phyloP scores from a whole-genome alignment of 306 rosid species.

The Hippophae rhamnoides region DNA sequence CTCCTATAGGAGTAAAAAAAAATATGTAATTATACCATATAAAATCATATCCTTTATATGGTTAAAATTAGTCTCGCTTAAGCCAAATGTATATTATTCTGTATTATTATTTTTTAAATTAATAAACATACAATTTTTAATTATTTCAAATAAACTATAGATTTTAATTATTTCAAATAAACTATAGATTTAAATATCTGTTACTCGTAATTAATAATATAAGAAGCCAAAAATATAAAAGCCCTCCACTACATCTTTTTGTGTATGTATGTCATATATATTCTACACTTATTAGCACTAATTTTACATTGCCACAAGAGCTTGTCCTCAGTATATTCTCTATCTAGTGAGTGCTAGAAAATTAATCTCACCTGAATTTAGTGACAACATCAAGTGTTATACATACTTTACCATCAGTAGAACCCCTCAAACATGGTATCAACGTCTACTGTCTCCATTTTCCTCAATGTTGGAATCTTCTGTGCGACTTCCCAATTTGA shows the following conservation, averaged over 20 bases:
- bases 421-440: neutral
- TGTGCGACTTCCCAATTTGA: constrained; percentile 64
- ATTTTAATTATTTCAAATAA: neutral
- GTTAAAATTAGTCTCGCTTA: too few species aligned
- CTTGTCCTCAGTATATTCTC: too few species aligned
- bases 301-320: neutral
- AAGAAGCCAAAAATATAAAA: constrained; percentile 1
- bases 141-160: neutral
- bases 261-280: neutral
- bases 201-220: neutral
- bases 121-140: neutral
- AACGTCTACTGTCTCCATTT: constrained; percentile 24
- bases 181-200: neutral
- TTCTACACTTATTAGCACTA: constrained; percentile 2
- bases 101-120: too few species aligned
- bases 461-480: constrained; percentile 51
- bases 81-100: too few species aligned
- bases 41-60: too few species aligned
- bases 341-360: too few species aligned
- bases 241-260: neutral
- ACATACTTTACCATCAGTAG: too few species aligned
- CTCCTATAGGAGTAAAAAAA: too few species aligned
- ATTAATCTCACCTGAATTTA: too few species aligned
- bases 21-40: too few species aligned
- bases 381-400: too few species aligned